Base-by-base conservation (phyloP, 2,329 filamentous ascomycete genomes). In the Mycogone perniciosa region DNA sequence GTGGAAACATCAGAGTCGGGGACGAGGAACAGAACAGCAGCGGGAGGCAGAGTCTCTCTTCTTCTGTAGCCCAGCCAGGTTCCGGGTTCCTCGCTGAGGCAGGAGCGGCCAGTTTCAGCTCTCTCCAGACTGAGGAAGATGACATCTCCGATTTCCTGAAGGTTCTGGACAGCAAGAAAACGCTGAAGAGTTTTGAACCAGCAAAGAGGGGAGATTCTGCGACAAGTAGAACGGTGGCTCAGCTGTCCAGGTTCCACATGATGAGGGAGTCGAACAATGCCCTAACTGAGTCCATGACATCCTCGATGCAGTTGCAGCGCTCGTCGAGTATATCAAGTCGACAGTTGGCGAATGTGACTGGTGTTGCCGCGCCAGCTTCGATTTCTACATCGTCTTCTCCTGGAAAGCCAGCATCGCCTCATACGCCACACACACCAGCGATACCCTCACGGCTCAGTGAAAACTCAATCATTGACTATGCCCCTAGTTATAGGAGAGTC, bases 141-240 rank as follows among this genome's bases (percentile, higher is more conserved):
- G 91, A 93, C 56, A 95, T 99, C 38, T 89, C 88, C 0, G 90
- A 95, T 47, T 99, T 97, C 60, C 72, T 99, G 54, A 95, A 95
- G 61, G 79, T 89, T 55, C 76, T 99, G 6, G 92, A 97, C 54
- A 85, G 83, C 60, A 88, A 88, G 64, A 95, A 91, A 67, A 92
- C 90, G n/a, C 69, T 93, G 29, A 84, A 82, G 66, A 89, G 85
- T 66, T 88, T 96, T 51, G 84, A 90, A 55, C 74, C 76, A 43
- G 76, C 81, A 11, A 84, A 79, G 59, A 82, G 80, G 55, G 78
- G 82, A 7, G 85, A 90, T 57, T 81, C 84, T 27, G 80, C 85
- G 1, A 85, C 85, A 44, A 88, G 86, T 63, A 81, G 82, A 57
- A 91, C 89, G 0, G 85, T 84, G 34, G 87, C 88, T 39, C 88